A percentile compares a stretch with the other conserved stretches of the same genome.
These are phyloP conservation scores for Ceratobasidium sp. DNA, from an alignment of 1,284 basidiomycete species.

Conservation along the genomic window DNA sequence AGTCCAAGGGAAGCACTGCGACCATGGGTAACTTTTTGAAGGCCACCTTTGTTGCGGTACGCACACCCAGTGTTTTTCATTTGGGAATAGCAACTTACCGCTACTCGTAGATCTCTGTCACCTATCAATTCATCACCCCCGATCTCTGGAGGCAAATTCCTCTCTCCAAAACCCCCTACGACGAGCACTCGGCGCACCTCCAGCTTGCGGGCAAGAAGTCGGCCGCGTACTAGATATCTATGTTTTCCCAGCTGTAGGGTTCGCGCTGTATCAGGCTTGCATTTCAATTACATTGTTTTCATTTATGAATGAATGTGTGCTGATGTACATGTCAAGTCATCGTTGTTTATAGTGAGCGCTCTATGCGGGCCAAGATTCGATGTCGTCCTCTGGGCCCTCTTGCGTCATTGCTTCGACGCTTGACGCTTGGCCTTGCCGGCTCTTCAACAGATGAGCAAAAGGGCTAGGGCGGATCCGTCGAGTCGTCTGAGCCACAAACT, in stretches of 20 bases:
- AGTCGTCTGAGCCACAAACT: constrained; percentile 14
- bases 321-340: constrained; percentile 1
- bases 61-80: constrained; percentile 54
- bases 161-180: constrained; percentile 88
- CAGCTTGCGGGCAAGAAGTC: constrained; percentile 85
- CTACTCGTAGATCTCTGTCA: constrained; percentile 85
- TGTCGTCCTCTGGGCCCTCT: constrained; percentile 18
- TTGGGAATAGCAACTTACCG: constrained; percentile 12
- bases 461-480: constrained; percentile 24
- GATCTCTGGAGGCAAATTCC: constrained; percentile 98
- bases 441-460: constrained; percentile 30
- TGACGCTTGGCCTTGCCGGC: not conserved
- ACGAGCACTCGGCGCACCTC: constrained; percentile 92
- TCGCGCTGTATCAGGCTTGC: constrained; percentile 42
- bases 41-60: constrained; percentile 94
- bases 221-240: constrained; percentile 69
- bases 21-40: constrained; percentile 99
- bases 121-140: constrained; percentile 96
- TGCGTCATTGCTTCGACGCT: not conserved
- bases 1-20: constrained; percentile 97
- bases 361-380: constrained; percentile 35
- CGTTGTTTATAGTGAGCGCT: not conserved
- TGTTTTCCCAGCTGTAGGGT: constrained; percentile 41
- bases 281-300: constrained; percentile 45
- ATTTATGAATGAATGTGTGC: constrained; percentile 18